Evolutionary conservation across 148 eudicot species (phyloP).

Genomic region (Euryodendron excelsum): DNA sequence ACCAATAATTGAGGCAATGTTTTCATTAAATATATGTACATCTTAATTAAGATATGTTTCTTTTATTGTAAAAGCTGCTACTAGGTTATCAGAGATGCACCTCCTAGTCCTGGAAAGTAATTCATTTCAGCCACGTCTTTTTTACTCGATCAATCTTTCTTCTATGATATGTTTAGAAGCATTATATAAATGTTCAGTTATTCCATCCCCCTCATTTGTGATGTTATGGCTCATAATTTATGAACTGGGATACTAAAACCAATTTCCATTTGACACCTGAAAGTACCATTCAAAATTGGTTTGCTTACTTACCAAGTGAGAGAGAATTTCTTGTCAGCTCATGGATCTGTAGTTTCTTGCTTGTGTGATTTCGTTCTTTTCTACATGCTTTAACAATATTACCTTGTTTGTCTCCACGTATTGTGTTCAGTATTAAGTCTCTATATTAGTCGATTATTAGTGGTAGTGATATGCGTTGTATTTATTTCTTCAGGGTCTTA

Average conservation of each 20-base stretch:
- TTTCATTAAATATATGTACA: no score
- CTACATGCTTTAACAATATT: not conserved
- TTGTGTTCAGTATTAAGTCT: not conserved
- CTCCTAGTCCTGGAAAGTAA: no score
- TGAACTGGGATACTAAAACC: not conserved
- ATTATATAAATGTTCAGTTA: no score
- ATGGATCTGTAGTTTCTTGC: not conserved
- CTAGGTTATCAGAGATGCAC: no score
- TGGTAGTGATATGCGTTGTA: not conserved
- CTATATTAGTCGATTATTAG: not conserved
- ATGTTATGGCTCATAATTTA: not conserved
- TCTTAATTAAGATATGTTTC: no score
- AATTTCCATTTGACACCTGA: not conserved
- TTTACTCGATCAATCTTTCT: not conserved
- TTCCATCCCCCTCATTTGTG: not conserved
- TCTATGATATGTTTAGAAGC: not conserved
- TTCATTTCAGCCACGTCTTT: not conserved
- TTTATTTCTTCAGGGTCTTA: constrained; percentile 51
- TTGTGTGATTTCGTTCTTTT: not conserved
- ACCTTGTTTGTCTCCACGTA: not conserved
- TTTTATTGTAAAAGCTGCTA: no score
- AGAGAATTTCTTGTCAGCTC: not conserved
- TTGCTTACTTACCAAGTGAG: not conserved
- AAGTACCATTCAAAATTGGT: not conserved
- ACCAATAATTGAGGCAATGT: no score